These are phyloP conservation scores for Apophysomyces ossiformis DNA, from an alignment of 371 early-diverging fungal genomes.

Conservation along the genomic window DNA sequence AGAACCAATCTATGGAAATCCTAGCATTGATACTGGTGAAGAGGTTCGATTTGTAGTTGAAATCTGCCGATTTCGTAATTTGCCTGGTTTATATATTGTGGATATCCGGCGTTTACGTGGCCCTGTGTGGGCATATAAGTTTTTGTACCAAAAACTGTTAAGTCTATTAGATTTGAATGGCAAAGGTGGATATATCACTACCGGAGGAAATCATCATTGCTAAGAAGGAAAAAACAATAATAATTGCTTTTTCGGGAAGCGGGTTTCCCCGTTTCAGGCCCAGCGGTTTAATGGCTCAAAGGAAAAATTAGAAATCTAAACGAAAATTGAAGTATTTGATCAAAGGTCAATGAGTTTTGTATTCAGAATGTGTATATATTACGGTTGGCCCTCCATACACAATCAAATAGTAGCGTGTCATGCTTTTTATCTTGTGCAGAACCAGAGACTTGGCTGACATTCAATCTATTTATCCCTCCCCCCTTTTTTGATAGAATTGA, in stretches of 20 bases:
- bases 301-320: too few species aligned
- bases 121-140: slow-evolving; percentile 91
- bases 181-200: slow-evolving; percentile 46
- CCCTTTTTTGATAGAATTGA: not conserved
- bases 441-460: not conserved
- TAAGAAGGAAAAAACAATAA: not conserved
- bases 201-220: not conserved
- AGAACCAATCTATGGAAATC: slow-evolving; percentile 91
- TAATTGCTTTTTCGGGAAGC: too few species aligned
- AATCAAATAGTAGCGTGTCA: not conserved
- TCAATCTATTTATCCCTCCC: not conserved
- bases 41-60: slow-evolving; percentile 84
- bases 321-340: too few species aligned
- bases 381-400: not conserved
- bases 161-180: slow-evolving; percentile 52
- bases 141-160: slow-evolving; percentile 78
- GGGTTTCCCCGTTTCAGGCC: too few species aligned
- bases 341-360: too few species aligned
- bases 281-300: too few species aligned
- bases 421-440: not conserved
- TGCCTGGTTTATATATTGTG: slow-evolving; percentile 84
- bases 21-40: slow-evolving; percentile 81
- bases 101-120: slow-evolving; percentile 86
- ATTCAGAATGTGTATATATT: too few species aligned
- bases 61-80: slow-evolving; percentile 85